Base-by-base conservation (phyloP, 2,329 filamentous ascomycete genomes). In the Alternaria gaisen region DNA sequence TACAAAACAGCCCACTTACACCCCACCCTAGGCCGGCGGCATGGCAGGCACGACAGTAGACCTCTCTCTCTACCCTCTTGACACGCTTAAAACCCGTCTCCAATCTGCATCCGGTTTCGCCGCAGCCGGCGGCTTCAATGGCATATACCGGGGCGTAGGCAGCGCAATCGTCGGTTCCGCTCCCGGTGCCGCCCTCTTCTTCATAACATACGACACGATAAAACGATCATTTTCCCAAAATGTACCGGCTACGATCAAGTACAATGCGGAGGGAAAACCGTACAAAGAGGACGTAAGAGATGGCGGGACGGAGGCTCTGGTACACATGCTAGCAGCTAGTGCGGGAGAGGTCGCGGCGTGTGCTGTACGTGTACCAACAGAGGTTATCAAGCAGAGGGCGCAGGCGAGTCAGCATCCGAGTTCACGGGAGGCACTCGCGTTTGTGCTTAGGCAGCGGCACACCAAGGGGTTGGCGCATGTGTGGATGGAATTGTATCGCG, bases 11-110 rank as follows among this genome's bases (percentile, higher is more conserved):
- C 18, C 16, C 32, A 54, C 48, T 43, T n/a, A 41, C 41, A n/a
- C 32, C 50, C 26, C 5, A 53, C 67, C 63, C 40, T 72, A 90
- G 84, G 93, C 95, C 70, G 95, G 95, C 79, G 95, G 90, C 75
- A 83, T 97, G 68, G 95, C 95, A 69, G 95, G 95, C 76, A 95
- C 95, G 48, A 97, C 94, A 14, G 95, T 98, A 80, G 95, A 99
- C 86, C 90, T 97, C 74, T 93, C 93, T 57, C 92, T 99, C 76
- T 99, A 92, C 84, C 95, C 95, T 0, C 93, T 99, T 84, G 96
- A 99, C 86, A 99, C 95, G 0, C 90, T 99, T 77, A 99, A 99
- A 83, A 99, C 96, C 43, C 93, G 95, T 16, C 92, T 99, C 7
- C 95, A 99, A 83, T 93, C 93, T 65, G 87, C 87, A 48, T 78